Evolutionary conservation across 495 filamentous ascomycete species (phyloP), one percentile per base, ranked within the genome.

Genomic region (Trypethelium eluteriae): DNA sequence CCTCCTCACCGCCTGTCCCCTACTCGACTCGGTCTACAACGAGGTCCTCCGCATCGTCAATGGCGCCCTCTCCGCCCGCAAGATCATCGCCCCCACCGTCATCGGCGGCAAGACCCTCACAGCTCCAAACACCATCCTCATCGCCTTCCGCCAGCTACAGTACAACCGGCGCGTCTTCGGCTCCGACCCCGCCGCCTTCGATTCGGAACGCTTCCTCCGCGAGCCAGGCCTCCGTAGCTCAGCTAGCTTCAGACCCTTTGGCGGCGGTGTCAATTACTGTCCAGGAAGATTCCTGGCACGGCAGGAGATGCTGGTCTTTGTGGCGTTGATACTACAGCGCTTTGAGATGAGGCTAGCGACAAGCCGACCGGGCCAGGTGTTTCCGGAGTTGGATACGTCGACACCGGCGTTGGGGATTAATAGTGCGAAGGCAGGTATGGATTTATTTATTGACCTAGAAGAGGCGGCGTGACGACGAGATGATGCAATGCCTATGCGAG

Each of bases 131-230:
- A 70, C 72, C 7, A 49, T 77, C 62, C 73, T 77, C 69, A 68
- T 77, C 3, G 73, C 75, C 12, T 68, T 74, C 62, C 74, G 74
- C 0, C 74, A 74, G 50, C 67, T 77, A 36, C 72, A 76, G 38
- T 74, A 74, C 4, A 62, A 68, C 62, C 1, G 32, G 14, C 3
- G 36, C 12, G 44, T 61, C n/a, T 68, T 38, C 44, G 66, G 66
- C 3, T 6, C 18, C 6, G 62, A 68, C 16, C 41, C 62, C 1
- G 16, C 38, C 3, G 39, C 7, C 12, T 68, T 68, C 35, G 50
- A 56, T 12, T 32, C 25, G 14, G 25, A 38, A 6, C 38, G 66
- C 10, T 77, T 69, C 53, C 56, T 72, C 10, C 62, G 71, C 18
- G 66, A 68, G 18, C 64, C 62, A 38, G 35, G 35, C 2, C 69